Percentiles rank a stretch among this genome's conserved stretches.
These are phyloP conservation scores for Macadamia tetraphylla DNA, from an alignment of 164 flowering plant species.

Conservation along the genomic window DNA sequence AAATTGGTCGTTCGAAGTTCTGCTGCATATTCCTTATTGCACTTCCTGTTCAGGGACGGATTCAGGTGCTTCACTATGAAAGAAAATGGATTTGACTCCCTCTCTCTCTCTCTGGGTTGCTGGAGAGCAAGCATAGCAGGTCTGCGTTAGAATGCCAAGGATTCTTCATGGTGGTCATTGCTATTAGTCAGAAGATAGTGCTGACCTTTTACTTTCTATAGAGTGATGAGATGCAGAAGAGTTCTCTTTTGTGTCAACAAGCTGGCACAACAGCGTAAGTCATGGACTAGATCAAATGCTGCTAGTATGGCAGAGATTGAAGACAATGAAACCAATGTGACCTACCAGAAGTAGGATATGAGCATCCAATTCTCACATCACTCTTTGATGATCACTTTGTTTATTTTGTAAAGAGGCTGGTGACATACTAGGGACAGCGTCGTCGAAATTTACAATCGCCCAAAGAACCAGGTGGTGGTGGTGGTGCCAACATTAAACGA, in stretches of 20 bases:
- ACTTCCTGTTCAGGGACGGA: no score
- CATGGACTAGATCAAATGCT: slow-evolving; percentile 63
- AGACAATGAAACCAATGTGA: slow-evolving; percentile 41
- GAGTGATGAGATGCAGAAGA: slow-evolving; percentile 85
- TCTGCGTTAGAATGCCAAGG: slow-evolving; percentile 33
- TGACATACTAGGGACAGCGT: slow-evolving; percentile 68
- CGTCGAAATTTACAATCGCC: slow-evolving; percentile 70
- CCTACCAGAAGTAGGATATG: slow-evolving; percentile 39
- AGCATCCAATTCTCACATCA: slow-evolving; percentile 59
- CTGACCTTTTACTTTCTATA: slow-evolving; percentile 69
- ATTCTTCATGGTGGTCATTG: slow-evolving; percentile 70
- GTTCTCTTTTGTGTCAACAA: slow-evolving; percentile 38
- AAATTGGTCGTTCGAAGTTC: no score
- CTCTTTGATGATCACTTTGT: slow-evolving; percentile 63
- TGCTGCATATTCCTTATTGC: no score
- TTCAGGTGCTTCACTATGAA: no score
- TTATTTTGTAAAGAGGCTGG: slow-evolving; percentile 49
- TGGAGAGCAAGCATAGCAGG: no score
- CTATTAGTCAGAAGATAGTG: slow-evolving; percentile 84
- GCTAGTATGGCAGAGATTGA: slow-evolving; percentile 73
- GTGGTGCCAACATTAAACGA: slow-evolving; percentile 78
- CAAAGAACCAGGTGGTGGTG: slow-evolving; percentile 71
- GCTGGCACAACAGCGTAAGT: slow-evolving; percentile 42
- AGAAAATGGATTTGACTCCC: no score
- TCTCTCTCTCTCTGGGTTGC: no score